phyloP scores from a whole-genome alignment of 2,329 filamentous ascomycete species.

The Neodidymelliopsis sp. region DNA sequence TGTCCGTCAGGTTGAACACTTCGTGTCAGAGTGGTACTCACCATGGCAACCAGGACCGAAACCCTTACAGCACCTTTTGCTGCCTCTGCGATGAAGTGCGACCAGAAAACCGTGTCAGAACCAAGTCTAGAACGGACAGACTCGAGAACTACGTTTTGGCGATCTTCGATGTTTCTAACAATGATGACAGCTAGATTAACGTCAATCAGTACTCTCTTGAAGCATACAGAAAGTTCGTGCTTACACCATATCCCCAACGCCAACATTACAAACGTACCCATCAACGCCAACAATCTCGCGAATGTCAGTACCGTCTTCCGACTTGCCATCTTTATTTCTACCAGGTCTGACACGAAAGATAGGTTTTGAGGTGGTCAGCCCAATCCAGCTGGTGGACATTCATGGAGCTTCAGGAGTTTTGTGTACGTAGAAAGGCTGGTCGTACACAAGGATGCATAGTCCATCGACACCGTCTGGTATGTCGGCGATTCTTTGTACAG shows the following conservation, averaged over 20 bases:
- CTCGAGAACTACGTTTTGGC: not conserved
- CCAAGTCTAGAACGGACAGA: not conserved
- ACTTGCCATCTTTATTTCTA: not conserved
- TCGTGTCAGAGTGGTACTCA: not conserved
- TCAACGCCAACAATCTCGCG: slow-evolving; percentile 25
- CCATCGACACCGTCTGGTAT: not conserved
- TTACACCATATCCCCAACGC: slow-evolving; percentile 31
- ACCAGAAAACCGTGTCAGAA: not conserved
- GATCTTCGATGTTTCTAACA: slow-evolving; percentile 15
- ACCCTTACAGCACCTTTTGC: not conserved
- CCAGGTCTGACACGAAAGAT: not conserved
- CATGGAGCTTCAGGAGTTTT: not conserved
- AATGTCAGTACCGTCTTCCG: slow-evolving; percentile 14
- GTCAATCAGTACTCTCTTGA: not conserved
- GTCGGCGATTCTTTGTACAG: slow-evolving; percentile 16
- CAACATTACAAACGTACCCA: slow-evolving; percentile 23
- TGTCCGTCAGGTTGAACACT: not conserved
- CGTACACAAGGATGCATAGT: not conserved
- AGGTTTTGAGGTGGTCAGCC: not conserved
- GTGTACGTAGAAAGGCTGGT: not conserved
- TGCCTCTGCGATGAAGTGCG: slow-evolving; percentile 6
- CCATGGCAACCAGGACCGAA: not conserved
- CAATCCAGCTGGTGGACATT: slow-evolving; percentile 6
- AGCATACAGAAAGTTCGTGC: slow-evolving; percentile 2
- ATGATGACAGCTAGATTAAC: not conserved